phyloP scores from a whole-genome alignment of 208 protist species.

The Crithidia expoeki region DNA sequence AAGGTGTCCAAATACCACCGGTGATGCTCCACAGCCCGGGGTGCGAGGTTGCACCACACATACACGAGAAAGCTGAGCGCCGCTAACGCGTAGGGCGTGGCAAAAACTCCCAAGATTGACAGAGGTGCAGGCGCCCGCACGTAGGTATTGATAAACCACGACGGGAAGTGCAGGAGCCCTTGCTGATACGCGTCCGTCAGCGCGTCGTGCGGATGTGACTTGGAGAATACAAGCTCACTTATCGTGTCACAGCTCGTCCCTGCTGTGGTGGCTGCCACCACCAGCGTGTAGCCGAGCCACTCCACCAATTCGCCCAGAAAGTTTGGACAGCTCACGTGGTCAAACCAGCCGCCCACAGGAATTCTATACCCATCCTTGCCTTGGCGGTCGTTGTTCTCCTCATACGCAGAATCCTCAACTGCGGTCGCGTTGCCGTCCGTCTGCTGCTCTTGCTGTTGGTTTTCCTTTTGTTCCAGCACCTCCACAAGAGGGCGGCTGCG shows the following conservation, averaged over 20 bases:
- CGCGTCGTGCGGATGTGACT: not conserved
- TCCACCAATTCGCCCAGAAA: slow-evolving; percentile 82
- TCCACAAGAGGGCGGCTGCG: not conserved
- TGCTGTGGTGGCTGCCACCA: slow-evolving; percentile 45
- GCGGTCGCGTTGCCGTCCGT: not conserved
- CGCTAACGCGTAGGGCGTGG: slow-evolving; percentile 34
- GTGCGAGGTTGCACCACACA: slow-evolving; percentile 67
- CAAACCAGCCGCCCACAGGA: slow-evolving; percentile 64
- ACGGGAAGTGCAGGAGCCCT: not conserved
- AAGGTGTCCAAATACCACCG: slow-evolving; percentile 70
- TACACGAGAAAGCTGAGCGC: slow-evolving; percentile 74
- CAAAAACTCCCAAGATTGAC: slow-evolving; percentile 6
- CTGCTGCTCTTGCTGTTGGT: not conserved
- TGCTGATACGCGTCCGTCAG: not conserved
- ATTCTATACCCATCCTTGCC: slow-evolving; percentile 43
- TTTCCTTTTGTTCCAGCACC: not conserved
- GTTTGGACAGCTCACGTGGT: slow-evolving; percentile 80
- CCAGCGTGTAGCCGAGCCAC: slow-evolving; percentile 66
- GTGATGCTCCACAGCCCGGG: slow-evolving; percentile 69
- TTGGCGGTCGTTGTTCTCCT: not conserved
- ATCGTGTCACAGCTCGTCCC: not conserved
- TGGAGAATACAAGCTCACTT: not conserved
- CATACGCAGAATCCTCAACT: not conserved
- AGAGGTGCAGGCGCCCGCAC: not conserved
- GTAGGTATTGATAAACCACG: not conserved